Percentiles rank a stretch among this genome's conserved stretches.
Evolutionary conservation across 495 filamentous ascomycete genomes (phyloP).

Genomic region (Cercophora scortea): DNA sequence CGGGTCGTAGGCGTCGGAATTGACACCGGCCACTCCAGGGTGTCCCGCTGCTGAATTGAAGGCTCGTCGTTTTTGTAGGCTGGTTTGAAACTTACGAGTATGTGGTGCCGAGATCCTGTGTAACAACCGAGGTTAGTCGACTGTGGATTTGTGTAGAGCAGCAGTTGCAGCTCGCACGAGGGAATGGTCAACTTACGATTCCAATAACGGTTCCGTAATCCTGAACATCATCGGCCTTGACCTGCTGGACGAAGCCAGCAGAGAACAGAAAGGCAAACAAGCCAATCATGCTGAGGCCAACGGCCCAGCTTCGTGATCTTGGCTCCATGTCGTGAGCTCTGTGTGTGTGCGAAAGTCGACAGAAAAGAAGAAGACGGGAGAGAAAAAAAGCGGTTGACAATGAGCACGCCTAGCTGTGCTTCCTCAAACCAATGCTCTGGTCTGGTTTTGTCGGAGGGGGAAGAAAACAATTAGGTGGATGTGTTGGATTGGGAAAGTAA

Average conservation of each 20-base stretch:
- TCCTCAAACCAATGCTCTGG: conserved; percentile 4
- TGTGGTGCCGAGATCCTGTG: conserved; percentile 85
- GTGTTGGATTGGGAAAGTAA: background rate
- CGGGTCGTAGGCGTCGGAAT: no score
- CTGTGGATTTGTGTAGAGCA: background rate
- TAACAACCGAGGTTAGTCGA: conserved; percentile 9
- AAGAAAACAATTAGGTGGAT: background rate
- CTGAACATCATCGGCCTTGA: conserved; percentile 65
- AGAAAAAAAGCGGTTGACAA: conserved; percentile 5
- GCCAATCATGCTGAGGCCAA: conserved; percentile 38
- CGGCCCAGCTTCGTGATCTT: conserved; percentile 43
- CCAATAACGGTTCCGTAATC: conserved; percentile 89
- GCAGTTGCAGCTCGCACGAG: background rate
- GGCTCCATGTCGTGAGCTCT: conserved; percentile 38
- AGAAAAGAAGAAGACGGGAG: background rate
- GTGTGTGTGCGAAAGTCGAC: conserved; percentile 3
- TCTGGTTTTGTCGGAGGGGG: conserved; percentile 2
- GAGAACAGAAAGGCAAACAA: conserved; percentile 71
- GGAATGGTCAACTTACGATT: conserved; percentile 52
- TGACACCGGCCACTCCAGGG: no score
- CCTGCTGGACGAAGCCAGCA: conserved; percentile 64
- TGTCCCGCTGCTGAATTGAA: no score
- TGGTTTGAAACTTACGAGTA: conserved; percentile 61
- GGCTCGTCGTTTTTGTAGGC: no score
- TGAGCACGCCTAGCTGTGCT: background rate